Percentiles rank a stretch among this genome's conserved stretches.
Conservation (phyloP, 1,139 yeast genomes). For the Suhomyces panamericanus region DNA sequence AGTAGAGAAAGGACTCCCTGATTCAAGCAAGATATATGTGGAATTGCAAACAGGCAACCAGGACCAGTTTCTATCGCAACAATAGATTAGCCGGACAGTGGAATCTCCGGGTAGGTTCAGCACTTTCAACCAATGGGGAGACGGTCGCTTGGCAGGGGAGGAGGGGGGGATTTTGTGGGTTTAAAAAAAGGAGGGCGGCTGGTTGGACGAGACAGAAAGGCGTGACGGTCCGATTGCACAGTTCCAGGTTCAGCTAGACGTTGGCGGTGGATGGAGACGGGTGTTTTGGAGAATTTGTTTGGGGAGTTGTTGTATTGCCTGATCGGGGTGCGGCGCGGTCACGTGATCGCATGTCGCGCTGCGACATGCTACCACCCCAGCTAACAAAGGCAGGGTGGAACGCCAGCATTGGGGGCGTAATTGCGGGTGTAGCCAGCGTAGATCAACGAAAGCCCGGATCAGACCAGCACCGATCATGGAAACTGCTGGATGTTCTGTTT, state of each 20-base stretch:
- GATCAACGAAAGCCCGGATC: too few relatives aligned
- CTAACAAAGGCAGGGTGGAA: too few relatives aligned
- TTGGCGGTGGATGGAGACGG: slow-evolving; percentile 6
- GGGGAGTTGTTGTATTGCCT: slow-evolving; percentile 11
- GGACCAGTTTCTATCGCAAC: not conserved
- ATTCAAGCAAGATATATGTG: not conserved
- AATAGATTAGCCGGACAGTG: slow-evolving; percentile 5
- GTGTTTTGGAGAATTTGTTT: slow-evolving; percentile 12
- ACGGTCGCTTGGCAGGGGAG: not conserved
- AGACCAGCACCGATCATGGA: too few relatives aligned
- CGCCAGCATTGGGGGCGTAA: too few relatives aligned
- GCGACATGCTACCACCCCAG: too few relatives aligned
- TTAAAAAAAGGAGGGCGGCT: not conserved
- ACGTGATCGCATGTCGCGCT: slow-evolving; percentile 4
- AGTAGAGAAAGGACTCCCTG: not conserved
- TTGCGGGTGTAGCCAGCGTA: too few relatives aligned
- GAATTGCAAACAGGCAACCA: slow-evolving; percentile 6
- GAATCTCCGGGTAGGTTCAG: not conserved
- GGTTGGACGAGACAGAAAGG: slow-evolving; percentile 1
- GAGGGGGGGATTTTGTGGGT: not conserved
- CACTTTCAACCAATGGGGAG: not conserved
- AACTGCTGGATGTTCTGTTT: too few relatives aligned
- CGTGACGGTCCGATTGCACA: slow-evolving; percentile 4
- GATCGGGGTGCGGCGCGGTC: slow-evolving; percentile 9
- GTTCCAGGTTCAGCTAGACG: slow-evolving; percentile 2